Evolutionary conservation across 2,329 filamentous ascomycete species (phyloP).

Genomic region (Exophiala xenobiotica): DNA sequence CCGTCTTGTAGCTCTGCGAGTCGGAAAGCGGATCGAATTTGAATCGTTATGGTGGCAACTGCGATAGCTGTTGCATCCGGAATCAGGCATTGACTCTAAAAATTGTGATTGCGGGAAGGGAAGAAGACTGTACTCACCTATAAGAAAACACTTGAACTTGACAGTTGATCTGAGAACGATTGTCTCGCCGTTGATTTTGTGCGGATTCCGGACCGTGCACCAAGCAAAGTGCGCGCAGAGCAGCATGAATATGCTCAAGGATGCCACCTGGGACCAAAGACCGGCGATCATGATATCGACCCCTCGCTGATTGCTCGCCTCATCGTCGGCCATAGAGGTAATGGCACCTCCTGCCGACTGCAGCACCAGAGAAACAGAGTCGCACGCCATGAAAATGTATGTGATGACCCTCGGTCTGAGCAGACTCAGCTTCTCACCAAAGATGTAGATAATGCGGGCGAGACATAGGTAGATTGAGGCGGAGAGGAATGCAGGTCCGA

Average conservation of each 20-base stretch:
- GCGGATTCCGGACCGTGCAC: background rate
- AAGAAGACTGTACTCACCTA: background rate
- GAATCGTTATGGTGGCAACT: constrained; percentile 43
- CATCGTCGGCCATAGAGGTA: constrained; percentile 45
- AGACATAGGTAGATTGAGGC: constrained; percentile 65
- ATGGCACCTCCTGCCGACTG: constrained; percentile 62
- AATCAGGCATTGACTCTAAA: no score
- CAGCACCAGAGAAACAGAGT: constrained; percentile 60
- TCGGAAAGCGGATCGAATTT: constrained; percentile 48
- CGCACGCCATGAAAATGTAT: constrained; percentile 60
- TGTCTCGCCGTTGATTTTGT: background rate
- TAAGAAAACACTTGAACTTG: background rate
- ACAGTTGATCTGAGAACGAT: constrained; percentile 28
- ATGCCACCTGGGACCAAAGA: constrained; percentile 40
- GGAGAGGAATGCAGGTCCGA: constrained; percentile 64
- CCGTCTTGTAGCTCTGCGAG: constrained; percentile 49
- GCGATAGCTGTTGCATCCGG: constrained; percentile 10
- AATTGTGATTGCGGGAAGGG: background rate
- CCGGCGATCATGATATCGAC: constrained; percentile 67
- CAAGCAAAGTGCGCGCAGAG: constrained; percentile 31
- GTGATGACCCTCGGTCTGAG: constrained; percentile 37
- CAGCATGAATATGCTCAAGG: constrained; percentile 52
- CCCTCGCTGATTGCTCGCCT: constrained; percentile 42
- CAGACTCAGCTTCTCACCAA: constrained; percentile 35
- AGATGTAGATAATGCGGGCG: constrained; percentile 39